These are phyloP conservation scores for Beauveria asiatica DNA, from an alignment of 2,329 filamentous ascomycete species.

Conservation along the genomic window DNA sequence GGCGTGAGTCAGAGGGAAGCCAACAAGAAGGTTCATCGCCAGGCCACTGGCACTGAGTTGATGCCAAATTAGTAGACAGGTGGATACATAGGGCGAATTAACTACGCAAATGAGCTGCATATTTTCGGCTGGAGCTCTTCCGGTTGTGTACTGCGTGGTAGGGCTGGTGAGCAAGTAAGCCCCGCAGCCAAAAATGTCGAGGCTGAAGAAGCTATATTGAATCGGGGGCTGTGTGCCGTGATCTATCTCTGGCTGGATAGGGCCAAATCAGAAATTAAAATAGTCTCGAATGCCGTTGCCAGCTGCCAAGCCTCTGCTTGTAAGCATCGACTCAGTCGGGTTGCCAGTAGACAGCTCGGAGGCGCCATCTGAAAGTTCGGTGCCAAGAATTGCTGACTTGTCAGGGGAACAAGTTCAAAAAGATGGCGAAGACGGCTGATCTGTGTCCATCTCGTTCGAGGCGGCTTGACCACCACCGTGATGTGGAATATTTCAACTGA, in stretches of 20 bases:
- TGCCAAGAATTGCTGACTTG: not conserved
- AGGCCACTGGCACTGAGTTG: not conserved
- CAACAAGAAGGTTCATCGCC: not conserved
- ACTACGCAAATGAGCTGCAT: not conserved
- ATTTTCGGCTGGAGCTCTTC: not conserved
- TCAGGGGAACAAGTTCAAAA: not conserved
- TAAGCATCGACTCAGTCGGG: not conserved
- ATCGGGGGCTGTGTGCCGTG: not conserved
- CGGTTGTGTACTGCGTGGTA: not conserved
- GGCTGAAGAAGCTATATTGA: not conserved
- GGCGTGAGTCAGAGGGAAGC: not conserved
- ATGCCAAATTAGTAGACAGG: not conserved
- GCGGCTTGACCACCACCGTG: not conserved
- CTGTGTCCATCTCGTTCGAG: not conserved
- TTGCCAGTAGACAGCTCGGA: not conserved
- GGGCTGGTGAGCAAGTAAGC: not conserved
- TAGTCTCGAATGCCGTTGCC: not conserved
- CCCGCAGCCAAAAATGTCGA: not conserved
- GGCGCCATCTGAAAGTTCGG: no score
- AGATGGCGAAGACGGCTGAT: no score
- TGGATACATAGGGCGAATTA: not conserved
- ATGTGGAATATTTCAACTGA: not conserved
- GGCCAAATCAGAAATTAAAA: not conserved
- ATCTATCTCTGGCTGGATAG: not conserved
- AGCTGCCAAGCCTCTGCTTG: not conserved